phyloP scores from a whole-genome alignment of 805 yeast species.

The baker's yeast (Saccharomyces cerevisiae) region DNA sequence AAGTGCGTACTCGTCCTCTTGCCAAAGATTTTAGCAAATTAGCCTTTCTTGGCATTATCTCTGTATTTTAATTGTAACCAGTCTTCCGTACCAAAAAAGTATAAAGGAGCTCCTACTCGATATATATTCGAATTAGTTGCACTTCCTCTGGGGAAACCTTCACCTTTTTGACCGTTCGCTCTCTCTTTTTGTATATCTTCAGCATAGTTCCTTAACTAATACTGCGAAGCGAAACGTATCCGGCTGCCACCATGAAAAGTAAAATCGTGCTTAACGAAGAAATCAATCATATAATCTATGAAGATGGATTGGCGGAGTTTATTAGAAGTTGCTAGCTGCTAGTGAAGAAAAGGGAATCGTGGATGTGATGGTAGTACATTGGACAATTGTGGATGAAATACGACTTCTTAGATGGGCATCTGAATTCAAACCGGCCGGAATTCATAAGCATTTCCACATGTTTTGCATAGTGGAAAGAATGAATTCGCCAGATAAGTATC shows the following conservation, averaged over 20 bases:
- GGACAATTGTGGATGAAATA: constrained; percentile 59
- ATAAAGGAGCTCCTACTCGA: neutral
- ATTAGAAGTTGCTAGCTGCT: neutral
- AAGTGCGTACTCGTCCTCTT: constrained; percentile 72
- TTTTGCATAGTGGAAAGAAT: constrained; percentile 27
- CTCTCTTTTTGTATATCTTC: neutral
- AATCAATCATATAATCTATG: neutral
- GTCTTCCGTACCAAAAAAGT: neutral
- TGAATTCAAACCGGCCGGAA: constrained; percentile 63
- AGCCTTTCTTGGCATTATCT: constrained; percentile 55
- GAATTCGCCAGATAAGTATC: constrained; percentile 36
- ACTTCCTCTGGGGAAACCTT: neutral
- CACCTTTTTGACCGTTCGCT: neutral
- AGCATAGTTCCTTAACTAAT: neutral
- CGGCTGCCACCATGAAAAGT: neutral
- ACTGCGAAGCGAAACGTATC: neutral
- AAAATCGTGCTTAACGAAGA: neutral
- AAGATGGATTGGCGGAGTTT: neutral
- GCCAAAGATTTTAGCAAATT: constrained; percentile 46
- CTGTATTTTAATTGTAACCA: neutral
- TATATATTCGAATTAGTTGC: neutral
- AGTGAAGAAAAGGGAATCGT: neutral
- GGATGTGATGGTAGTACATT: constrained; percentile 27
- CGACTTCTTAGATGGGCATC: constrained; percentile 53
- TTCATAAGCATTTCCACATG: constrained; percentile 37